These are phyloP conservation scores for Colletotrichum destructivum DNA, from an alignment of 2,329 filamentous ascomycete species.

Conservation along the genomic window DNA sequence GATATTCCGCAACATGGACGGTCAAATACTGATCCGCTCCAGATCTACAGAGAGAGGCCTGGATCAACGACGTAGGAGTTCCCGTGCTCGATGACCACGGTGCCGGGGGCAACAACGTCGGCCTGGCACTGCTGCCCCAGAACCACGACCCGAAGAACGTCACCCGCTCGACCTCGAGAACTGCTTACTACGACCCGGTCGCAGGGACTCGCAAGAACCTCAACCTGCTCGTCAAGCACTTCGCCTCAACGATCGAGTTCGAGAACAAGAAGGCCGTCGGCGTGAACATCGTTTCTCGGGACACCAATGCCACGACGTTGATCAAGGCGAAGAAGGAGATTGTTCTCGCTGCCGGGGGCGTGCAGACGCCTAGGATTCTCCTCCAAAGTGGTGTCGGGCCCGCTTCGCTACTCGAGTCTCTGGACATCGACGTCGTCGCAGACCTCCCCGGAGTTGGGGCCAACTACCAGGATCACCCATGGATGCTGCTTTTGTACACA, in stretches of 20 bases:
- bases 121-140: conserved; percentile 47
- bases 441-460: conserved; percentile 40
- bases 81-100: conserved; percentile 40
- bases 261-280: conserved; percentile 48
- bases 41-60: conserved; percentile 35
- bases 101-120: conserved; percentile 41
- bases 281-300: conserved; percentile 51
- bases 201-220: conserved; percentile 55
- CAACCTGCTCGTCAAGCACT: conserved; percentile 52
- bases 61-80: conserved; percentile 39
- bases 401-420: conserved; percentile 51
- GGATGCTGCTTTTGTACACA: conserved; percentile 29
- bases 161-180: conserved; percentile 52
- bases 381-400: conserved; percentile 66
- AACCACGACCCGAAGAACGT: conserved; percentile 59
- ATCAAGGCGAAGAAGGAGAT: conserved; percentile 54
- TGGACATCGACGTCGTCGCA: conserved; percentile 53
- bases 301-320: background rate
- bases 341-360: conserved; percentile 57
- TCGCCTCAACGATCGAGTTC: conserved; percentile 48
- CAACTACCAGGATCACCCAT: conserved; percentile 41
- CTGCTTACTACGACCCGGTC: conserved; percentile 52
- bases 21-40: too few relatives aligned
- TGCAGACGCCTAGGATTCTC: conserved; percentile 61
- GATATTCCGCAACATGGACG: fast-evolving